A percentile compares a stretch with the other conserved stretches of the same genome.
These are phyloP conservation scores for Boletus huronensis DNA, from an alignment of 768 basidiomycete genomes.

Conservation along the genomic window DNA sequence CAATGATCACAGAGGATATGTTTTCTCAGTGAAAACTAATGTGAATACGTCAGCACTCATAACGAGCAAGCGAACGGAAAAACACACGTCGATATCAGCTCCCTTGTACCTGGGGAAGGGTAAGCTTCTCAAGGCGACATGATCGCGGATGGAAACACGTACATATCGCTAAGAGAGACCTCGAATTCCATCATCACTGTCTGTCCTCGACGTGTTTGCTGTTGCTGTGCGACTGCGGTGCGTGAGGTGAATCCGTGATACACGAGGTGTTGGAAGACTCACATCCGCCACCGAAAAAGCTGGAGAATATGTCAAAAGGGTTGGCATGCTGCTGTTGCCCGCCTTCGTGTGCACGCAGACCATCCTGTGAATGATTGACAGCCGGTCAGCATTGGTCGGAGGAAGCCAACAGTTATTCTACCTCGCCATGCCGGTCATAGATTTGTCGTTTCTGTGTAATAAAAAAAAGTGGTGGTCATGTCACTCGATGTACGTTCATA, in stretches of 20 bases:
- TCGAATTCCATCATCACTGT: conserved; percentile 80
- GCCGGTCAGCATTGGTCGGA: conserved; percentile 1
- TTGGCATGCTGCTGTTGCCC: conserved; percentile 75
- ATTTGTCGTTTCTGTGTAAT: conserved; percentile 76
- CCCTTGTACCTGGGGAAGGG: conserved; percentile 65
- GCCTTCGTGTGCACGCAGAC: conserved; percentile 85
- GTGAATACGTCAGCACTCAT: conserved; percentile 1
- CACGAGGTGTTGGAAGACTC: conserved; percentile 27
- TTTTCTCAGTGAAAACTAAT: conserved; percentile 88
- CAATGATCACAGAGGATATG: conserved; percentile 95
- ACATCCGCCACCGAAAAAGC: conserved; percentile 87
- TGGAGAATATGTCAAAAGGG: conserved; percentile 92
- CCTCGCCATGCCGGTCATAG: conserved; percentile 93
- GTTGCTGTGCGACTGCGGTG: conserved; percentile 33
- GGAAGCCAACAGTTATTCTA: conserved; percentile 25
- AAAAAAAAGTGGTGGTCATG: neutral
- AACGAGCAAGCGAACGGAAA: neutral
- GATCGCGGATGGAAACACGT: conserved; percentile 23
- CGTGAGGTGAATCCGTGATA: neutral
- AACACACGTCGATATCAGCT: conserved; percentile 72
- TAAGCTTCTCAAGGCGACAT: neutral
- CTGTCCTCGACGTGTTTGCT: conserved; percentile 72
- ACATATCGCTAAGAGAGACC: conserved; percentile 83
- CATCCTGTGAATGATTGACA: conserved; percentile 53
- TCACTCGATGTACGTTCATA: neutral